Evolutionary conservation across 345 rosid species (phyloP).

Genomic region (Eutrema heterophyllum): DNA sequence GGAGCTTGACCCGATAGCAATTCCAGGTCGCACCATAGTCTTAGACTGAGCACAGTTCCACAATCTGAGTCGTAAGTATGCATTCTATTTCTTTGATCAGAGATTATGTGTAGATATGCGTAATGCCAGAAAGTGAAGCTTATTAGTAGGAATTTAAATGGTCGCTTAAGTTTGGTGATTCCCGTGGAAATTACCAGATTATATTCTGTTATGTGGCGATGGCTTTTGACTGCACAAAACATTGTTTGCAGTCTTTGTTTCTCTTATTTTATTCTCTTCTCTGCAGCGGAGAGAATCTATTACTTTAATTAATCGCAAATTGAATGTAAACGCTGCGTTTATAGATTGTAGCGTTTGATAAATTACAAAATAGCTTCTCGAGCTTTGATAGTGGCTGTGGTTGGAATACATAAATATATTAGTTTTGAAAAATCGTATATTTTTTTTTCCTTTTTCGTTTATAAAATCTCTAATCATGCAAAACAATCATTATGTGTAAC

Average conservation of each 20-base stretch:
- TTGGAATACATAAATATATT: too few species aligned
- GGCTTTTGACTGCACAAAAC: not conserved
- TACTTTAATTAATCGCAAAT: not conserved
- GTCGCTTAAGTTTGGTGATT: not conserved
- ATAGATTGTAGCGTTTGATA: not conserved
- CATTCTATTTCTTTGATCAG: not conserved
- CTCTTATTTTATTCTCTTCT: not conserved
- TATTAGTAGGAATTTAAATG: not conserved
- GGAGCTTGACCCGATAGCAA: conserved; percentile 48
- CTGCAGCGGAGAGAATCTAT: not conserved
- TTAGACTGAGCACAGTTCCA: conserved; percentile 5
- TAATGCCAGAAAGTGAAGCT: not conserved
- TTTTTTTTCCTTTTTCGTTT: not conserved
- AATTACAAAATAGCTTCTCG: not conserved
- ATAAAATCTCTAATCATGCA: not conserved
- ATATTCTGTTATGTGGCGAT: not conserved
- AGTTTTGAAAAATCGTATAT: not conserved
- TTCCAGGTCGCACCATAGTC: conserved; percentile 31
- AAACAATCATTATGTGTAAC: not conserved
- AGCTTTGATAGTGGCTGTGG: too few species aligned
- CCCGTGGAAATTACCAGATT: not conserved
- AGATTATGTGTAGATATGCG: conserved; percentile 8
- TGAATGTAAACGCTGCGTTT: not conserved
- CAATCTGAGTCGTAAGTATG: not conserved
- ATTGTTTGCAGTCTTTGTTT: not conserved